Base-by-base conservation (phyloP, 345 rosid genomes). In the Carallia pectinifolia region DNA sequence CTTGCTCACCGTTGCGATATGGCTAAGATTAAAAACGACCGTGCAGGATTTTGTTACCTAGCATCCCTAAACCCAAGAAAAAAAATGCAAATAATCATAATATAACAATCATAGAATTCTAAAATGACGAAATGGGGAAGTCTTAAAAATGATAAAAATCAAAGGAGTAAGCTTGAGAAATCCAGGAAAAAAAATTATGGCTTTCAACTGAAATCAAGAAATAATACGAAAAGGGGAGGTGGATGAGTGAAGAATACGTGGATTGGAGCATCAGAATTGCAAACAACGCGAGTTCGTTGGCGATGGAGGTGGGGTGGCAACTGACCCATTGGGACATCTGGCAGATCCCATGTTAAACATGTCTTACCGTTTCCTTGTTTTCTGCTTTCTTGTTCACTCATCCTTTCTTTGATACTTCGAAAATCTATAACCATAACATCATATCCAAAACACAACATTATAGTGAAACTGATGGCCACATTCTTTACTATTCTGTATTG, bases 291-390 rank as follows among this genome's bases (percentile, higher is more conserved):
- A 75, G 82, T 84, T 76, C 77, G 77, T 56, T 88, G 92, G 55
- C 87, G 89, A 69, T 88, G 76, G 6, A 93, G 84, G 74, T 89
- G 92, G 0, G 93, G 87, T 7, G 97, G 96, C n/a, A 93, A 85
- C 68, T 84, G 82, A 13, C 78, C 77, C 82, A 64, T 74, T 29
- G 93, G 90, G 33, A 90, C 84, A 67, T 93, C 98, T 4, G 92
- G 90, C 72, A 88, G 76, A 76, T 89, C 83, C 80, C 73, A 67
- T 23, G 81, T 77, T 36, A 80, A 79, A 73, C 77, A 84, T 19
- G 65, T 74, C 70, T 44, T 75, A 40, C 64, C 69, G 18, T 55
- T 31, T 23, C 6, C 15, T 55, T 56, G 60, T 58, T 44, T 44
- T 44, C 50, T 39, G 44, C 44, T 39, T 39, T 48, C 16, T 16